phyloP scores from a whole-genome alignment of 352 stramenopile species.

The Phytophthora multivora region DNA sequence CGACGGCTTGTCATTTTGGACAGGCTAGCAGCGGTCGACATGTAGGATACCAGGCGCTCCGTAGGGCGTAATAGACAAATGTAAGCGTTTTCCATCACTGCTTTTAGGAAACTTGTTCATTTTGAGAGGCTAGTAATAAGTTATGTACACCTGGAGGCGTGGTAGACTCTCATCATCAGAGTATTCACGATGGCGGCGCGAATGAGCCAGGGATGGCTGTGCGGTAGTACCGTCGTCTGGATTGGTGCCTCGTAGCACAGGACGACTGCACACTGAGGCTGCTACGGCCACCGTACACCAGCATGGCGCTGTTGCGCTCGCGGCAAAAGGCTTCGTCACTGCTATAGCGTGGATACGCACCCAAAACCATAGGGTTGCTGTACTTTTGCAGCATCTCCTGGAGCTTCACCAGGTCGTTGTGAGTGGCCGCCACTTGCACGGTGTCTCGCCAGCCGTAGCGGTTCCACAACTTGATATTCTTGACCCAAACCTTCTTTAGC shows the following conservation, averaged over 20 bases:
- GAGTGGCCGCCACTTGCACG: constrained; percentile 41
- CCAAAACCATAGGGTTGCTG: constrained; percentile 1
- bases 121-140: constrained; percentile 29
- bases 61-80: constrained; percentile 20
- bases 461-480: constrained; percentile 68
- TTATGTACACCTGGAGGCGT: constrained; percentile 33
- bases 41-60: constrained; percentile 26
- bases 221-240: constrained; percentile 62
- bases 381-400: constrained; percentile 33
- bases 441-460: constrained; percentile 75
- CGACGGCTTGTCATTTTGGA: not conserved
- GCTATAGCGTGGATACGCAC: constrained; percentile 24
- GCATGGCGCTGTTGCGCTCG: constrained; percentile 30
- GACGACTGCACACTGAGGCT: constrained; percentile 17
- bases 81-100: constrained; percentile 15
- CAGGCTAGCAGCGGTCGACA: not conserved
- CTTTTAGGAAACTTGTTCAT: constrained; percentile 1
- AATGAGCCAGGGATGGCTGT: constrained; percentile 33
- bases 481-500: constrained; percentile 65
- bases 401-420: constrained; percentile 45
- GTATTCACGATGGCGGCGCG: constrained; percentile 32
- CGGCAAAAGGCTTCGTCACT: constrained; percentile 29
- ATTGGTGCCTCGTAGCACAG: constrained; percentile 29
- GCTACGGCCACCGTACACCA: constrained; percentile 21
- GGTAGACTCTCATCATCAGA: constrained; percentile 5